phyloP scores from a whole-genome alignment of 2,329 filamentous ascomycete genomes.

The Elsinoe perseae region DNA sequence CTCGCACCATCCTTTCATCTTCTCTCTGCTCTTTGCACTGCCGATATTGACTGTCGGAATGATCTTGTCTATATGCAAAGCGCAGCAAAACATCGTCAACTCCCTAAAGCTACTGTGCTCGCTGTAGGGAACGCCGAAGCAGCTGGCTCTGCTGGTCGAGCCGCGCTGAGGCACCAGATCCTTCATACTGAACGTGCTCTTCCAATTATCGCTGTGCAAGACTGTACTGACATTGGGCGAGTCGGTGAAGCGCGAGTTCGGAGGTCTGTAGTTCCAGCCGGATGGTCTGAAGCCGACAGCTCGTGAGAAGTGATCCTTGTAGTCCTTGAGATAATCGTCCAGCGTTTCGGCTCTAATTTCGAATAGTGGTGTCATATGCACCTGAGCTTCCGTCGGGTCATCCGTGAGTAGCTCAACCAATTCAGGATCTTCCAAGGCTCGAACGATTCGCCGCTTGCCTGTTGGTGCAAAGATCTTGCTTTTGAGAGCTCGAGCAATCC shows the following conservation, averaged over 20 bases:
- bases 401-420: conserved; percentile 68
- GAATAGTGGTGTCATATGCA: conserved; percentile 95
- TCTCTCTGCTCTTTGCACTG: conserved; percentile 53
- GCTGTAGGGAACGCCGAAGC: conserved; percentile 89
- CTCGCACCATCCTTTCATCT: conserved; percentile 60
- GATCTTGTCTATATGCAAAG: conserved; percentile 76
- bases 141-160: conserved; percentile 71
- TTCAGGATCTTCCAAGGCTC: conserved; percentile 77
- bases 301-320: conserved; percentile 73
- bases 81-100: conserved; percentile 86
- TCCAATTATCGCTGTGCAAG: conserved; percentile 64
- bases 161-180: conserved; percentile 78
- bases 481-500: conserved; percentile 75
- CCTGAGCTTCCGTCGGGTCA: conserved; percentile 76
- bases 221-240: conserved; percentile 58
- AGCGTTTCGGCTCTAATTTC: conserved; percentile 89
- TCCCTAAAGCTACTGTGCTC: conserved; percentile 95
- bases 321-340: conserved; percentile 74
- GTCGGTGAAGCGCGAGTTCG: conserved; percentile 54
- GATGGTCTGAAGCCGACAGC: conserved; percentile 87
- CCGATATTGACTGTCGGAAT: conserved; percentile 91
- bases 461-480: conserved; percentile 86
- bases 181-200: conserved; percentile 59
- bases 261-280: conserved; percentile 86
- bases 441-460: conserved; percentile 74